Evolutionary conservation across 176 grass and related monocot genomes (phyloP).

Genomic region (Rhynchospora tenuis): DNA sequence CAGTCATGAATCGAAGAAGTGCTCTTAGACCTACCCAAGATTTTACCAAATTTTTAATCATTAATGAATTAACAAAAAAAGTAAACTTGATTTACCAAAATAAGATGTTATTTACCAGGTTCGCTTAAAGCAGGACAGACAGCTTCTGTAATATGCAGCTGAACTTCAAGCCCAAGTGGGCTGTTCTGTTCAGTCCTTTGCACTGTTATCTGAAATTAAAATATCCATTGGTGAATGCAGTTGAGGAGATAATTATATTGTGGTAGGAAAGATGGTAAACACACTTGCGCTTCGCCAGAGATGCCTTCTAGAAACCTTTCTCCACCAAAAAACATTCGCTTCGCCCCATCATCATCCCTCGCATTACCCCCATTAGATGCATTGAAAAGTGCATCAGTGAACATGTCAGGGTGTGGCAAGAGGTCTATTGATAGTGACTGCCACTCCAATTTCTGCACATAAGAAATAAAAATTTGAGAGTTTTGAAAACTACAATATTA

Average conservation of each 20-base stretch:
- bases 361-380: conserved; percentile 49
- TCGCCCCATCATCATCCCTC: conserved; percentile 81
- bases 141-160: conserved; percentile 95
- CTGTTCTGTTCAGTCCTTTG: conserved; percentile 85
- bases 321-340: conserved; percentile 92
- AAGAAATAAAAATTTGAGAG: conserved; percentile 17
- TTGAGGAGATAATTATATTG: neutral
- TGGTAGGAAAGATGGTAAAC: conserved; percentile 24
- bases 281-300: conserved; percentile 93
- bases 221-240: conserved; percentile 26
- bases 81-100: conserved; percentile 16
- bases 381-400: conserved; percentile 70
- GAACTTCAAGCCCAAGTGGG: conserved; percentile 91
- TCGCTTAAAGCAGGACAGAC: conserved; percentile 96
- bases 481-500: neutral
- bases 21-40: conserved; percentile 74
- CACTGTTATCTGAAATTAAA: conserved; percentile 76
- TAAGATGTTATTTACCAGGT: conserved; percentile 56
- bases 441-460: conserved; percentile 93
- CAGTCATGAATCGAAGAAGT: conserved; percentile 96
- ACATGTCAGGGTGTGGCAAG: conserved; percentile 99
- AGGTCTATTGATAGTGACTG: conserved; percentile 87
- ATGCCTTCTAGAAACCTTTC: conserved; percentile 99
- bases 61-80: conserved; percentile 22
- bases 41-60: conserved; percentile 2